Conservation (phyloP, 306 rosid species). For the Lathyrus aphaca region DNA sequence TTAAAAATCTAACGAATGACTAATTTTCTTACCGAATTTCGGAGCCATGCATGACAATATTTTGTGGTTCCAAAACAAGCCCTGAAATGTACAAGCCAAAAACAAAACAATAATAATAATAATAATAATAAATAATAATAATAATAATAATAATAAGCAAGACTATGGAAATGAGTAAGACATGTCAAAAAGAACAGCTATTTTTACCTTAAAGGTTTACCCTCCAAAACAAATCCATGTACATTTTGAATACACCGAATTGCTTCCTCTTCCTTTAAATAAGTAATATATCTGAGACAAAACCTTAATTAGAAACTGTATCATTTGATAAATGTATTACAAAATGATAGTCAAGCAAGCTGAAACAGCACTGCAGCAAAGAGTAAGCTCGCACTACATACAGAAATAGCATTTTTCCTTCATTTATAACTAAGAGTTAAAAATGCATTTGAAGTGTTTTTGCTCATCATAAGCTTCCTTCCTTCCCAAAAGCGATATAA, state of each 20-base stretch:
- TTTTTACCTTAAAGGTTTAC: conserved; percentile 77
- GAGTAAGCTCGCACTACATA: neutral
- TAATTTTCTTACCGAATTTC: conserved; percentile 78
- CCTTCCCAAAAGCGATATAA: neutral
- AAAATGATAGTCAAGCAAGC: neutral
- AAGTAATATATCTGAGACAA: conserved; percentile 89
- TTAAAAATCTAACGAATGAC: conserved; percentile 3
- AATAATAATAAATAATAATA: neutral
- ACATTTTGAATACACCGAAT: conserved; percentile 98
- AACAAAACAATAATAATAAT: neutral
- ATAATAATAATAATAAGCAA: conserved; percentile 3
- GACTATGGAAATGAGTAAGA: neutral
- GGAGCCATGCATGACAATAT: conserved; percentile 99
- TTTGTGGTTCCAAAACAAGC: conserved; percentile 99
- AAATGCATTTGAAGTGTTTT: neutral
- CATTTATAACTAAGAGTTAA: neutral
- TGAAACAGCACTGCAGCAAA: neutral
- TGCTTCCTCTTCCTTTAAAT: conserved; percentile 92
- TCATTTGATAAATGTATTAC: neutral
- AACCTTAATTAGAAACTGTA: conserved; percentile 13
- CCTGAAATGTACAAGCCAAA: conserved; percentile 52
- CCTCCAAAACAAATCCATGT: conserved; percentile 97
- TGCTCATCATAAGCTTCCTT: neutral
- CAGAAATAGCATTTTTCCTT: conserved; percentile 3
- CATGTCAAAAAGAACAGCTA: conserved; percentile 1